These are phyloP conservation scores for Penicillium arizonense DNA, from an alignment of 495 filamentous ascomycete species.

Conservation along the genomic window DNA sequence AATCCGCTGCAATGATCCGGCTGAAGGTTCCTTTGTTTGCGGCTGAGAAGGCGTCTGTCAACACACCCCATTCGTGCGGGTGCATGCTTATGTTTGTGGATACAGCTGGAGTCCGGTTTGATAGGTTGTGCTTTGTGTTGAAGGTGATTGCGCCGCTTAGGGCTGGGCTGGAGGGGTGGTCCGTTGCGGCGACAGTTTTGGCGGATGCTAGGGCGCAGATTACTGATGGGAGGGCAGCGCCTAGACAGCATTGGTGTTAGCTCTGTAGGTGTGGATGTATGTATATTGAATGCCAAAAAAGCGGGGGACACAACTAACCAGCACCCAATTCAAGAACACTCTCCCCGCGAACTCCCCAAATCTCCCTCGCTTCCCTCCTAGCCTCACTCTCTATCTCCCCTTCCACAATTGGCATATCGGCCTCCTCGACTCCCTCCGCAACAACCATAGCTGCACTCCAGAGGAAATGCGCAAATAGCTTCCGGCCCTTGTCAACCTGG, in stretches of 20 bases:
- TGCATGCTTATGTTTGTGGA: conserved; percentile 39
- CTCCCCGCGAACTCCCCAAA: conserved; percentile 52
- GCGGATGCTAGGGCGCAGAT: conserved; percentile 65
- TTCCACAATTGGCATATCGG: conserved; percentile 7
- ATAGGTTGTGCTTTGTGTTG: conserved; percentile 61
- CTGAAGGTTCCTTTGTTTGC: conserved; percentile 53
- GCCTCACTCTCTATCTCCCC: neutral
- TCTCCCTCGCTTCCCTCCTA: conserved; percentile 13
- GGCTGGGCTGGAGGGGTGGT: conserved; percentile 71
- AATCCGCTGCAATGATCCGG: conserved; percentile 77
- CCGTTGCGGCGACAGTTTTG: conserved; percentile 61
- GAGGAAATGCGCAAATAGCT: conserved; percentile 77
- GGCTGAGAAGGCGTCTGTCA: conserved; percentile 53
- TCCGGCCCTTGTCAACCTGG: conserved; percentile 52
- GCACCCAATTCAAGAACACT: conserved; percentile 60
- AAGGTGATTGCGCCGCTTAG: conserved; percentile 58
- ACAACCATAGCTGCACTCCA: conserved; percentile 81
- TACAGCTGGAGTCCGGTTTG: conserved; percentile 14
- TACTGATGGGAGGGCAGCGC: conserved; percentile 73
- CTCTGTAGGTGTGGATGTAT: neutral
- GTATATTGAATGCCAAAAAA: neutral
- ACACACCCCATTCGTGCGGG: conserved; percentile 74
- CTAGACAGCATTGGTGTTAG: conserved; percentile 32
- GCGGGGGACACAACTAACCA: conserved; percentile 43
- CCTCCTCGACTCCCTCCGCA: conserved; percentile 63